Evolutionary conservation across 345 rosid genomes (phyloP).

Genomic region (Hibiscus mutabilis): DNA sequence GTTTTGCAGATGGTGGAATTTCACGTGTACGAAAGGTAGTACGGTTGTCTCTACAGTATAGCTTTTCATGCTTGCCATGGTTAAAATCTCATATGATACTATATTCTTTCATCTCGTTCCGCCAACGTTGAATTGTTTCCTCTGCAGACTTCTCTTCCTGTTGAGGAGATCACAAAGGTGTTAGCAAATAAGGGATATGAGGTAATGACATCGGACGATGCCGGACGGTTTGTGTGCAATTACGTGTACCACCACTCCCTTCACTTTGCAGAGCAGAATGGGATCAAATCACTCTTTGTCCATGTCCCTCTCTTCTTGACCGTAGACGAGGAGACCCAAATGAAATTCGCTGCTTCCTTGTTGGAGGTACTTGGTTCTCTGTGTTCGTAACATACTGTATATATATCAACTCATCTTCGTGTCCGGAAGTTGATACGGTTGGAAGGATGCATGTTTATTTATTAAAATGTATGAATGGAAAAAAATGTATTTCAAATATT

Average conservation of each 20-base stretch:
- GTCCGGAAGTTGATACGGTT: constrained; percentile 11
- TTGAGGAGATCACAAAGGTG: constrained; percentile 48
- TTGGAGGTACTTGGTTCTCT: constrained; percentile 55
- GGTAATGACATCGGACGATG: constrained; percentile 76
- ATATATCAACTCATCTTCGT: constrained; percentile 8
- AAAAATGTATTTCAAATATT: too few relatives aligned
- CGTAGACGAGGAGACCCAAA: constrained; percentile 82
- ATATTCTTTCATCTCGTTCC: neutral
- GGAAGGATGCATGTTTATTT: constrained; percentile 12
- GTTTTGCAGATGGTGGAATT: constrained; percentile 64
- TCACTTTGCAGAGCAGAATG: constrained; percentile 78
- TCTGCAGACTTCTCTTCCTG: constrained; percentile 60
- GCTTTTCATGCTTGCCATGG: neutral
- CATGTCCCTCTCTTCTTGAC: constrained; percentile 88
- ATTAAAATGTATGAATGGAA: too few relatives aligned
- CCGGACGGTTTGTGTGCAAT: constrained; percentile 95
- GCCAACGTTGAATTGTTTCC: neutral
- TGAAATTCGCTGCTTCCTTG: constrained; percentile 73
- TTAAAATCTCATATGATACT: neutral
- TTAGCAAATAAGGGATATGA: constrained; percentile 63
- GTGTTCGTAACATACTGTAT: constrained; percentile 27
- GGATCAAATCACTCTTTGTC: constrained; percentile 70
- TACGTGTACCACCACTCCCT: constrained; percentile 93
- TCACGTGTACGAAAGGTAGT: constrained; percentile 65
- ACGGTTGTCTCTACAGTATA: neutral